Conservation (phyloP, 1,139 yeast genomes). For the Suzukiozyma palmioleophila region DNA sequence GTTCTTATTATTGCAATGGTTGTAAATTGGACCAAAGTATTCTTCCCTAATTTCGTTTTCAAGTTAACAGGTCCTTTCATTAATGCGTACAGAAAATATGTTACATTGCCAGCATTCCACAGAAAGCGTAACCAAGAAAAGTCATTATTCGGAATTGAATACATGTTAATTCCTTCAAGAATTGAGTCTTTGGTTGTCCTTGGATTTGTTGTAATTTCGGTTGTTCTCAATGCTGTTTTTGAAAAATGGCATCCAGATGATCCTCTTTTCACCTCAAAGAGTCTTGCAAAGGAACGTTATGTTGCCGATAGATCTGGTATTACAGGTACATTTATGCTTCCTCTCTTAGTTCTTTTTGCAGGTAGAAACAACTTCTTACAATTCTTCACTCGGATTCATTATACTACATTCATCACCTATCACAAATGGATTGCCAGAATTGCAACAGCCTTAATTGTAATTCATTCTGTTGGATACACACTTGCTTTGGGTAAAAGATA, state of each 20-base stretch:
- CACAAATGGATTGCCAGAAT: conserved; percentile 30
- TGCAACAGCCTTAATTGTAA: conserved; percentile 17
- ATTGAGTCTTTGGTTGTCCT: conserved; percentile 21
- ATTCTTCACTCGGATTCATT: conserved; percentile 29
- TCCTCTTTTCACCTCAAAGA: conserved; percentile 14
- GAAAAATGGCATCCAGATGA: conserved; percentile 19
- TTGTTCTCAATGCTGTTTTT: conserved; percentile 30
- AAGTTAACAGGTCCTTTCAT: conserved; percentile 19
- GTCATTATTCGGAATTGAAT: conserved; percentile 14
- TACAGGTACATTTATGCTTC: conserved; percentile 19
- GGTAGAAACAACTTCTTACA: conserved; percentile 31
- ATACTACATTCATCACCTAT: conserved; percentile 25
- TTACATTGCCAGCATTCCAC: conserved; percentile 27
- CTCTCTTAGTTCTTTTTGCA: conserved; percentile 26
- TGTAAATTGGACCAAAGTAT: conserved; percentile 35
- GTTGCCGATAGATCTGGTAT: conserved; percentile 32
- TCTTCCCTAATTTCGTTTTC: conserved; percentile 23
- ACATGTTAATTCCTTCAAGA: conserved; percentile 23
- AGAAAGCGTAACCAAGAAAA: conserved; percentile 20
- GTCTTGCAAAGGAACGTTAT: conserved; percentile 12
- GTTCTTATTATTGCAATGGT: conserved; percentile 38
- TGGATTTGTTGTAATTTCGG: conserved; percentile 42
- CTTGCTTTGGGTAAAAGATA: conserved; percentile 12
- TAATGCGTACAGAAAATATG: conserved; percentile 20
- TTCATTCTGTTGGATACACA: conserved; percentile 23